Evolutionary conservation across 768 basidiomycete genomes (phyloP), one percentile per base, ranked within the genome.

Genomic region (Asterophora parasitica): DNA sequence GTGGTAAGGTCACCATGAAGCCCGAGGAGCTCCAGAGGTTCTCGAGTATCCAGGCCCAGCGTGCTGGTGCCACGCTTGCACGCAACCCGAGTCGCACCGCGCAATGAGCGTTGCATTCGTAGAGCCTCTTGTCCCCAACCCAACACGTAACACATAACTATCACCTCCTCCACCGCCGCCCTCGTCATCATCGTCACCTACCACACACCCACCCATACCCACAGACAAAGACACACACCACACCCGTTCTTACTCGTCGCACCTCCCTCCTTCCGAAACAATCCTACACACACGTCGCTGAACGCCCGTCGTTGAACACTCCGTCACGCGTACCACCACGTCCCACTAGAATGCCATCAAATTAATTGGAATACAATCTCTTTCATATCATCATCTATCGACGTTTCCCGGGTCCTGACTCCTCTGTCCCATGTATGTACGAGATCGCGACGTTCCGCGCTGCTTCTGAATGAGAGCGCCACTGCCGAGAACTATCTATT

Each of bases 1-100:
- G 88, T 44, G 77, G 81, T 58, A 84, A 83, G 72, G 72, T 91
- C 48, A 73, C 77, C 35, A 82, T 92, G 75, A 88, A 85, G 72
- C 83, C 88, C 15, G 86, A 88, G 66, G 91, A 93, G 66, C 70
- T 93, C 54, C 82, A 85, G 55, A 77, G 91, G 58, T 91, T 94
- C 78, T 83, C 81, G 67, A 84, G 81, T 54, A 89, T 92, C 65
- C 90, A 92, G 68, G 88, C 90, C 4, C 79, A 82, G 42, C 75
- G 82, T 30, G 78, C 82, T n/a, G 90, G 92, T 33, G 76, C 77
- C 42, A 82, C 82, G 11, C 76, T 93, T 49, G 87, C 88, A 23
- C 78, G 88, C 58, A 80, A 89, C 68, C 88, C 87, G 16, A 82
- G 79, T 61, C 71, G 81, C 50, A 83, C 83, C 43, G 71, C 73